These are phyloP conservation scores for Sporisorium exsertum DNA, from an alignment of 1,284 basidiomycete species.

Conservation along the genomic window DNA sequence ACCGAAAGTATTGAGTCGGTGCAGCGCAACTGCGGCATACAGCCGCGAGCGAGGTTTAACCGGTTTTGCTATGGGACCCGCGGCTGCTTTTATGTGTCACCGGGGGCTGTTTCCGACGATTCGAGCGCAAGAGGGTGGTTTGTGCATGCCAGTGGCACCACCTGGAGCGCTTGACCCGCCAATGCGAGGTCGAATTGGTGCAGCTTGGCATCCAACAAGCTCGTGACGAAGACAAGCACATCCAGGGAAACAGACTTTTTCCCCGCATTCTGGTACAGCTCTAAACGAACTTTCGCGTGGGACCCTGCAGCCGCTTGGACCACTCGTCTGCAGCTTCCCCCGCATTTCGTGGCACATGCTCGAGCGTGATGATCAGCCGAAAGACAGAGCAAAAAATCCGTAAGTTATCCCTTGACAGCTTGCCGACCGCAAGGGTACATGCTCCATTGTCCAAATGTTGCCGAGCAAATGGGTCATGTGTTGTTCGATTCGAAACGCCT, in stretches of 20 bases:
- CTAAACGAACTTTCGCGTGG: background rate
- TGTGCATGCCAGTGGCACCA: background rate
- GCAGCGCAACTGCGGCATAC: background rate
- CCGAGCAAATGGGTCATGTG: background rate
- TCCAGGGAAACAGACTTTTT: background rate
- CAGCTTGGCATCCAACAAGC: background rate
- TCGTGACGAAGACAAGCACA: too few relatives aligned
- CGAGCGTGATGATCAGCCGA: background rate
- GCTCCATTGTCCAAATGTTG: too few relatives aligned
- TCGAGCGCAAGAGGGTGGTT: background rate
- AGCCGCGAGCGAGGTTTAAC: background rate
- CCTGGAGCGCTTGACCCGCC: too few relatives aligned
- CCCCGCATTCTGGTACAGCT: slow-evolving; percentile 5
- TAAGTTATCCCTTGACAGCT: too few relatives aligned
- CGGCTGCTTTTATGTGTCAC: background rate
- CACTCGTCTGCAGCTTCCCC: background rate
- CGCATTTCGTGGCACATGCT: background rate
- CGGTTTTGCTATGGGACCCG: background rate
- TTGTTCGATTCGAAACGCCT: background rate
- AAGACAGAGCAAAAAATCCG: too few relatives aligned
- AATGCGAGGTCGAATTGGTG: too few relatives aligned
- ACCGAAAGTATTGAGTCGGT: too few relatives aligned
- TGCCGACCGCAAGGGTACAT: too few relatives aligned
- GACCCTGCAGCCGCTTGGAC: background rate
- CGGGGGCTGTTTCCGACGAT: background rate